phyloP scores from a whole-genome alignment of 441 rosid species.

The Populus hybrid region DNA sequence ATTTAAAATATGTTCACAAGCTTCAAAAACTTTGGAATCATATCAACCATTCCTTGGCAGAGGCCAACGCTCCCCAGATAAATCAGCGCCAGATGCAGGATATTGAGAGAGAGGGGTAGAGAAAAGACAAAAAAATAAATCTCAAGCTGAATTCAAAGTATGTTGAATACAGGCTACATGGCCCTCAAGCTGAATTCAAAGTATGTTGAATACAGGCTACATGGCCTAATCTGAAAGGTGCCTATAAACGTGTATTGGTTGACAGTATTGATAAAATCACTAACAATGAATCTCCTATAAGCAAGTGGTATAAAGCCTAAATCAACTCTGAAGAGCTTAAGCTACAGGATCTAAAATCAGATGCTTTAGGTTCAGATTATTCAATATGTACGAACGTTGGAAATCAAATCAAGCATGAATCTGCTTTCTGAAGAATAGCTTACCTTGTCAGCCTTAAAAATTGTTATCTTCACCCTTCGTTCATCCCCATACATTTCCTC shows the following conservation, averaged over 20 bases:
- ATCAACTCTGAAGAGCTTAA: conserved; percentile 5
- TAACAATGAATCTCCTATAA: not conserved
- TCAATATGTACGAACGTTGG: conserved; percentile 19
- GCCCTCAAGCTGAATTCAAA: not conserved
- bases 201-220: not conserved
- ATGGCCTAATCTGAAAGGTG: not conserved
- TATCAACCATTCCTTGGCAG: no score
- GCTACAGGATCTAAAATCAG: conserved; percentile 9
- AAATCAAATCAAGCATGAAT: conserved; percentile 52
- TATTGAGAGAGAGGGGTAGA: no score
- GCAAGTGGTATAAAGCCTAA: not conserved
- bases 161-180: no score
- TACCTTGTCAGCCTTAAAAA: conserved; percentile 61
- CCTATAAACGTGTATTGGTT: not conserved
- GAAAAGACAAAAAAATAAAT: no score
- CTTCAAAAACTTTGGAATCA: no score
- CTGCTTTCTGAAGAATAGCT: conserved; percentile 61
- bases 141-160: no score
- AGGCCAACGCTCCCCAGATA: not conserved
- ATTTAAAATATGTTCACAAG: no score
- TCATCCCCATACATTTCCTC: conserved; percentile 84
- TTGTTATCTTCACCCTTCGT: conserved; percentile 69
- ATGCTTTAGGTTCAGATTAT: conserved; percentile 6
- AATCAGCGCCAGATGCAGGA: no score
- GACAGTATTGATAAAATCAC: not conserved